Conservation (phyloP, 352 stramenopile species). For the Globisporangium recalcitrans region DNA sequence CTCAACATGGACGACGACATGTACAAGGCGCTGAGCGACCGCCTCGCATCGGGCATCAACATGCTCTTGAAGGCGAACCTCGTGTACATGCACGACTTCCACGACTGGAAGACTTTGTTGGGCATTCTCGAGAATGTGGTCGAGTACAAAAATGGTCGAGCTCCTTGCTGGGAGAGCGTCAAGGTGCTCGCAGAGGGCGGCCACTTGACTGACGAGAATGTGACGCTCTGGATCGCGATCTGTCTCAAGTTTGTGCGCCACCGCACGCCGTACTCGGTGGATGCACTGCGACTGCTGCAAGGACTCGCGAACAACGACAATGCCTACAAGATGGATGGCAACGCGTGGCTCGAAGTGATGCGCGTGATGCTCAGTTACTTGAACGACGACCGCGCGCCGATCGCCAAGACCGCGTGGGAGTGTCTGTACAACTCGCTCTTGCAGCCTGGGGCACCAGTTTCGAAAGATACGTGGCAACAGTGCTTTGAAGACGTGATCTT, state of each 20-base stretch:
- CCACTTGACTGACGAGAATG: constrained; percentile 73
- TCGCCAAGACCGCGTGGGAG: constrained; percentile 82
- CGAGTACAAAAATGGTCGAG: constrained; percentile 68
- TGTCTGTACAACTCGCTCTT: constrained; percentile 80
- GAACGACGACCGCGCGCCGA: constrained; percentile 65
- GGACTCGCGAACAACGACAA: constrained; percentile 67
- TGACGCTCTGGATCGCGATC: constrained; percentile 78
- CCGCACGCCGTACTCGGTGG: constrained; percentile 67
- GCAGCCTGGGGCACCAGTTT: constrained; percentile 59
- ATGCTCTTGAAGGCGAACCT: constrained; percentile 84
- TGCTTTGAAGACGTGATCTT: constrained; percentile 88
- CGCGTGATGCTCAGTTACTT: constrained; percentile 82
- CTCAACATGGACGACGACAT: constrained; percentile 76
- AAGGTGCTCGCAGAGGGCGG: constrained; percentile 62
- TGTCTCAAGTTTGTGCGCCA: constrained; percentile 76
- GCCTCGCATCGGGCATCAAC: constrained; percentile 72
- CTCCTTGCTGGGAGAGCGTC: constrained; percentile 75
- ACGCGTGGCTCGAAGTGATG: constrained; percentile 81
- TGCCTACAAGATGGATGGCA: constrained; percentile 66
- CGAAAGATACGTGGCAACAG: constrained; percentile 70
- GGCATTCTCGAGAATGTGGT: constrained; percentile 73
- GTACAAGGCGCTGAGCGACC: constrained; percentile 76
- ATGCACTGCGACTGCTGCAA: constrained; percentile 72
- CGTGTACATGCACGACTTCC: constrained; percentile 85
- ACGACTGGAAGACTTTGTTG: constrained; percentile 72